Percentiles rank a stretch among this genome's conserved stretches.
phyloP scores from a whole-genome alignment of 108 stramenopile species.

The Cyclotella atomus region DNA sequence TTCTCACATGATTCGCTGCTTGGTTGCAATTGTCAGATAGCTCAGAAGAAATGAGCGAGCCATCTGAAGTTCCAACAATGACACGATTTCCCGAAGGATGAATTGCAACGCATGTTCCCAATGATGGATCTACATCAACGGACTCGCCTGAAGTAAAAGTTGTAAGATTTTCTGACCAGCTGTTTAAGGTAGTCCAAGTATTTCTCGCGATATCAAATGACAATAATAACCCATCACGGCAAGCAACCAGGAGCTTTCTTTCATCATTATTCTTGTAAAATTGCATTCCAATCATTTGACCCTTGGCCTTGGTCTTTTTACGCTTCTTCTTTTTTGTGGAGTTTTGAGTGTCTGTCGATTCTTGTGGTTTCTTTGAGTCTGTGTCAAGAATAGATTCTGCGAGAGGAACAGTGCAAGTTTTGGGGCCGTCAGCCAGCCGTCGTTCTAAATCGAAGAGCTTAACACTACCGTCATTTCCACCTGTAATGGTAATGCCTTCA shows the following conservation, averaged over 20 bases:
- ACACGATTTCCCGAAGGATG: constrained; percentile 17
- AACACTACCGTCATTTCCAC: constrained; percentile 73
- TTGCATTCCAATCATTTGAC: constrained; percentile 67
- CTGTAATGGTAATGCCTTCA: constrained; percentile 52
- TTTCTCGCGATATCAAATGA: constrained; percentile 34
- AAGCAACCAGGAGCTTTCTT: constrained; percentile 53
- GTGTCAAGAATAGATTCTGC: background rate
- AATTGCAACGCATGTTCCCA: constrained; percentile 63
- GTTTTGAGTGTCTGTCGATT: background rate
- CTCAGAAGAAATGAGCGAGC: constrained; percentile 53
- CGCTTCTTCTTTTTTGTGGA: constrained; percentile 22
- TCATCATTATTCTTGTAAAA: constrained; percentile 35
- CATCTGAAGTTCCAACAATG: constrained; percentile 68
- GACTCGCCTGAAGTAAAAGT: background rate
- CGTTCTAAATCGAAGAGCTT: constrained; percentile 48
- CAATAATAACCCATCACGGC: constrained; percentile 59
- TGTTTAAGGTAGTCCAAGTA: constrained; percentile 42
- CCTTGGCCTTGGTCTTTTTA: constrained; percentile 35
- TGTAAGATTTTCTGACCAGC: constrained; percentile 52
- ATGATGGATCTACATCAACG: constrained; percentile 40
- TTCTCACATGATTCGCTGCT: too few relatives aligned
- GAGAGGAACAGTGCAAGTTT: background rate
- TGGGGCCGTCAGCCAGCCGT: constrained; percentile 19
- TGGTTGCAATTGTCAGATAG: constrained; percentile 4
- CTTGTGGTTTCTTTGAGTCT: background rate